Evolutionary conservation across 2,329 filamentous ascomycete genomes (phyloP), one percentile per base, ranked within the genome.

Genomic region (Pseudogymnoascus destructans): DNA sequence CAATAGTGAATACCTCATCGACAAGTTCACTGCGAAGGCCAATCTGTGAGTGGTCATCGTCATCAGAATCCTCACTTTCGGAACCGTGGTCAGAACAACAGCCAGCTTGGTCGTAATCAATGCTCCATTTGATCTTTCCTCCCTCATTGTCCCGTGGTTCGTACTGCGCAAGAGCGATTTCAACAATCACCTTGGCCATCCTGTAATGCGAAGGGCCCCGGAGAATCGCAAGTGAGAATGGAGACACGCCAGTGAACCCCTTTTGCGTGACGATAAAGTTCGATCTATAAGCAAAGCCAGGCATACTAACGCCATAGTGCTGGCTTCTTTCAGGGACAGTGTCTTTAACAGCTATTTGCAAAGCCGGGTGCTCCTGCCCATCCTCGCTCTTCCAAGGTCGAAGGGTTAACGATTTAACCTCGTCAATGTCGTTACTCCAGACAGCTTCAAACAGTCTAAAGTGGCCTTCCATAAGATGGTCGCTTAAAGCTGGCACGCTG

Each of bases 111-210:
- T 73, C 55, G 64, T 69, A 79, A 73, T 61, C 66, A 75, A 69
- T 79, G 71, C 57, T 76, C 75, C 67, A 68, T 40, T 64, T 63
- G 25, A 61, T 61, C 9, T 36, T 61, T 8, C 63, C 40, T 3
- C 62, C 61, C 23, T 74, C 73, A 33, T 77, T 73, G 40, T 85
- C 76, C 19, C 73, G 69, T 0, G 80, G 79, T 3, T 77, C 73
- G 70, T 85, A 89, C 65, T 93, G 88, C 2, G 80, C 81, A 46
- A 80, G 76, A 0, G 79, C 76, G 62, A 93, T 89, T 60, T 86
- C 82, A 6, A 93, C 73, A 23, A 93, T 80, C 1, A 77, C 78
- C 59, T 74, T 77, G 0, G 87, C 86, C 10, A 84, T 72, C 0
- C 81, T 75, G 46, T 77, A 69, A 64, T 92, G 84, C n/a, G 30